These are phyloP conservation scores for Aspergillus unguis DNA, from an alignment of 2,329 filamentous ascomycete species.

Conservation along the genomic window DNA sequence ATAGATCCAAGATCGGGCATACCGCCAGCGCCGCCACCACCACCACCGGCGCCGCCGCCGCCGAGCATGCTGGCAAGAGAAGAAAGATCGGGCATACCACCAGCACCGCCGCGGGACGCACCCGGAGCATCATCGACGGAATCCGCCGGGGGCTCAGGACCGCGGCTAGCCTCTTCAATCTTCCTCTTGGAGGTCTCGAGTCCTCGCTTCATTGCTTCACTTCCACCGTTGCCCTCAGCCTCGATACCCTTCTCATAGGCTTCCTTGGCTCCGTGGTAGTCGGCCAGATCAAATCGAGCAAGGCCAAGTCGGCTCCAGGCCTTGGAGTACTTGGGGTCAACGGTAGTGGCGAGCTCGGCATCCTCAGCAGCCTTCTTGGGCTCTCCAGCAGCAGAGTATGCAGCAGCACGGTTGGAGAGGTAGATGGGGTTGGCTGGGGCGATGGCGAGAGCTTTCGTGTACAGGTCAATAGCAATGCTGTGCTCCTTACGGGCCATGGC, in stretches of 20 bases:
- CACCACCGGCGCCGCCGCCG: constrained; percentile 54
- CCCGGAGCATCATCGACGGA: constrained; percentile 51
- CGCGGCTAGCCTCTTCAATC: constrained; percentile 72
- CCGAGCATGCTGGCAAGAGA: constrained; percentile 69
- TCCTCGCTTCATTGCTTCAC: constrained; percentile 95
- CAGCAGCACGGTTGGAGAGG: constrained; percentile 94
- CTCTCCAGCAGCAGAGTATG: constrained; percentile 78
- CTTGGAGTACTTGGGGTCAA: constrained; percentile 93
- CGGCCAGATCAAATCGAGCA: constrained; percentile 85
- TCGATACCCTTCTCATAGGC: constrained; percentile 92
- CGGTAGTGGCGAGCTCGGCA: constrained; percentile 81
- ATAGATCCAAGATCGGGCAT: constrained; percentile 85
- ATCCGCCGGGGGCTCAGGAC: constrained; percentile 49
- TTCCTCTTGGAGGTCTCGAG: constrained; percentile 88
- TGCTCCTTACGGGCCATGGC: constrained; percentile 97
- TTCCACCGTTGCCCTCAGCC: constrained; percentile 87
- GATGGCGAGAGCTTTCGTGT: constrained; percentile 80
- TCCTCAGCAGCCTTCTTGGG: constrained; percentile 81
- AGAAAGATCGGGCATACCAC: constrained; percentile 69
- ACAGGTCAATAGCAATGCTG: constrained; percentile 72
- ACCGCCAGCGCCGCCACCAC: constrained; percentile 50
- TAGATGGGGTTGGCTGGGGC: constrained; percentile 89
- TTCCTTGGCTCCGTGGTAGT: constrained; percentile 88
- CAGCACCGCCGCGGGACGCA: constrained; percentile 38
- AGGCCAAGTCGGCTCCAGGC: constrained; percentile 93